Percentiles rank a stretch among this genome's conserved stretches.
phyloP scores from a whole-genome alignment of 768 basidiomycete genomes.

The Thelephora ganbajun region DNA sequence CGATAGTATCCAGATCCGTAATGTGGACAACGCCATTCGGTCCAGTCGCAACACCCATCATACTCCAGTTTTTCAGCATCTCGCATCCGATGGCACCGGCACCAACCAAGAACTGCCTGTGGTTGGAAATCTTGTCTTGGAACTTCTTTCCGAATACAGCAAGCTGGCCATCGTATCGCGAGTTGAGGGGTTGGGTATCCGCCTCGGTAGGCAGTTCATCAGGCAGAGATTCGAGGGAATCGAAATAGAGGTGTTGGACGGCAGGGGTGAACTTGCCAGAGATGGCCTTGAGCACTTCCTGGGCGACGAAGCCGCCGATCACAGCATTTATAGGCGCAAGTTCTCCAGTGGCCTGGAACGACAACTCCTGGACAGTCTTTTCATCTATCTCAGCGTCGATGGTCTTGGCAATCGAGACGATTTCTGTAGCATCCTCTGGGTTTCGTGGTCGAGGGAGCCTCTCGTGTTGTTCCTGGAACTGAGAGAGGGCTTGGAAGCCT shows the following conservation, averaged over 20 bases:
- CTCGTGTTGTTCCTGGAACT: constrained; percentile 50
- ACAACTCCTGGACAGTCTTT: constrained; percentile 67
- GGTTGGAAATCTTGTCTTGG: constrained; percentile 82
- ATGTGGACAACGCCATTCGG: constrained; percentile 74
- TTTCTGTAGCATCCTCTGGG: constrained; percentile 53
- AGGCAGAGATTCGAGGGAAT: constrained; percentile 92
- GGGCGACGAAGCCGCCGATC: constrained; percentile 93
- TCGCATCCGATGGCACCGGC: constrained; percentile 99
- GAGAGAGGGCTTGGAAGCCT: constrained; percentile 87
- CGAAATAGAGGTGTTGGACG: constrained; percentile 91
- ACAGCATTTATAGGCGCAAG: constrained; percentile 85
- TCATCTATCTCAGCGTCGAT: constrained; percentile 67
- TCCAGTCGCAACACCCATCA: constrained; percentile 89
- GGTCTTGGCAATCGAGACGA: constrained; percentile 72
- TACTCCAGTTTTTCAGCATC: constrained; percentile 99
- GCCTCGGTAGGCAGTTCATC: constrained; percentile 57
- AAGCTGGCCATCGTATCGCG: constrained; percentile 88
- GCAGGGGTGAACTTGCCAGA: constrained; percentile 98
- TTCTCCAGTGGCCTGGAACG: constrained; percentile 88
- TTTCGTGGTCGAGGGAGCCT: constrained; percentile 77
- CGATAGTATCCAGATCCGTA: constrained; percentile 96
- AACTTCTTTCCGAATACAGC: constrained; percentile 90
- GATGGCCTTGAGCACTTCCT: constrained; percentile 93
- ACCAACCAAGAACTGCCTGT: constrained; percentile 93
- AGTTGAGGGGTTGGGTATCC: constrained; percentile 69